Evolutionary conservation across 1,139 yeast species (phyloP), one percentile per base, ranked within the genome.

Genomic region (Blastobotrys arbuscula): DNA sequence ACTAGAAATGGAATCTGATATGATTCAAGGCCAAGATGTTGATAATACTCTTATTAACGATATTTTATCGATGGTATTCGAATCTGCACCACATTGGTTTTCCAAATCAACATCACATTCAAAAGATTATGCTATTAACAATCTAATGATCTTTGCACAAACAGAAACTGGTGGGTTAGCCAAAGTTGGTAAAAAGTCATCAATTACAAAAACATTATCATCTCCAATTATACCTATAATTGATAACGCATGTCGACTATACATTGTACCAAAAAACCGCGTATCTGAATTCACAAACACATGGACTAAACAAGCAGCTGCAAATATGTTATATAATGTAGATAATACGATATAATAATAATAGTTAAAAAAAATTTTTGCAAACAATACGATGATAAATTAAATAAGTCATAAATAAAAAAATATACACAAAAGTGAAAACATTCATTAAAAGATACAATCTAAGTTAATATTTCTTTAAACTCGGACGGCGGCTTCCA

Each of bases 121-220:
- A 15, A 33, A 36, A 1, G 66, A 81, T 52, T 88, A 88, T 61
- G 66, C 73, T 1, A 69, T 79, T 3, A 78, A 76, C 56, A 77
- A 76, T 50, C 69, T 90, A 34, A 84, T 84, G 49, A 83, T 84
- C 19, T 90, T 74, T 63, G 81, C 87, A 79, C 97, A 88, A 65
- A 88, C 97, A 0, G 74, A 70, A 39, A 62, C 80, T 2, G 97
- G 96, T 38, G 97, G 97, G 0, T 72, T 92, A 52, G 81, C 90
- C 38, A 88, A 87, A 65, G 79, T 86, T 1, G 96, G 96, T 37
- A 85, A 83, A 64, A 87, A 85, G 57, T 77, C 82, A 23, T 72
- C 86, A 1, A 66, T 90, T 24, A 78, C 79, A 55, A 76, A 78
- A 50, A 84, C 84, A 0, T 71, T 89, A 54, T 76, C 79, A 69